phyloP scores from a whole-genome alignment of 2,329 filamentous ascomycete genomes.

The Boeremia exigua region DNA sequence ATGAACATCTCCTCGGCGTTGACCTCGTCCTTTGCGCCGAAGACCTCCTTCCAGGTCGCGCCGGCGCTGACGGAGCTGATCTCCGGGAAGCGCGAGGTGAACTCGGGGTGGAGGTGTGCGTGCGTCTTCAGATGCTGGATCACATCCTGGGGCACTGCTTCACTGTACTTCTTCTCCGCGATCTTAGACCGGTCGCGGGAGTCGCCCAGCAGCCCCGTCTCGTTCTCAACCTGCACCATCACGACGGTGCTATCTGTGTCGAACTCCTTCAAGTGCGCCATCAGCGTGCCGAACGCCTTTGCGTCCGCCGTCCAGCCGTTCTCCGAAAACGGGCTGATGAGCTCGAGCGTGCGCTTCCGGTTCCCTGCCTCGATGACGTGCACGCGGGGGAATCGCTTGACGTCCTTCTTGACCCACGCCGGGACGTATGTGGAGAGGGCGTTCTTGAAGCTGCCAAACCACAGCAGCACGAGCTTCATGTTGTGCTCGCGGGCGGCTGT shows the following conservation, averaged over 20 bases:
- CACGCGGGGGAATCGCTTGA: constrained; percentile 42
- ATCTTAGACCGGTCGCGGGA: constrained; percentile 55
- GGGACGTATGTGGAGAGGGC: constrained; percentile 41
- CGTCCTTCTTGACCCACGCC: constrained; percentile 39
- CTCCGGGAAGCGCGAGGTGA: constrained; percentile 32
- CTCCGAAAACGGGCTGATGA: constrained; percentile 42
- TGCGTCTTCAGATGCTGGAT: constrained; percentile 35
- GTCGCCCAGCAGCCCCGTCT: constrained; percentile 60
- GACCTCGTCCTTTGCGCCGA: constrained; percentile 46
- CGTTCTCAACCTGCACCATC: constrained; percentile 66
- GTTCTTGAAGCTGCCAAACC: constrained; percentile 59
- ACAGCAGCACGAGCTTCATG: constrained; percentile 52
- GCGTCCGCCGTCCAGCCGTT: constrained; percentile 47
- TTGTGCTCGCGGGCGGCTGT: constrained; percentile 46
- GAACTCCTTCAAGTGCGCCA: constrained; percentile 52
- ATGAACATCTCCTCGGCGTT: constrained; percentile 56
- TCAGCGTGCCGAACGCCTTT: constrained; percentile 49
- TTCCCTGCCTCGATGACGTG: constrained; percentile 29
- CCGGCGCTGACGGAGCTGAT: constrained; percentile 20
- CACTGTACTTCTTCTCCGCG: constrained; percentile 52
- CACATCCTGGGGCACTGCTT: constrained; percentile 48
- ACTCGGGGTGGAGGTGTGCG: constrained; percentile 32
- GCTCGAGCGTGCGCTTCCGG: constrained; percentile 27
- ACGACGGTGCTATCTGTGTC: constrained; percentile 59
- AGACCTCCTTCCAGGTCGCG: constrained; percentile 49